Evolutionary conservation across 371 early-diverging fungal genomes (phyloP).

Genomic region (Mucor plumbeus): DNA sequence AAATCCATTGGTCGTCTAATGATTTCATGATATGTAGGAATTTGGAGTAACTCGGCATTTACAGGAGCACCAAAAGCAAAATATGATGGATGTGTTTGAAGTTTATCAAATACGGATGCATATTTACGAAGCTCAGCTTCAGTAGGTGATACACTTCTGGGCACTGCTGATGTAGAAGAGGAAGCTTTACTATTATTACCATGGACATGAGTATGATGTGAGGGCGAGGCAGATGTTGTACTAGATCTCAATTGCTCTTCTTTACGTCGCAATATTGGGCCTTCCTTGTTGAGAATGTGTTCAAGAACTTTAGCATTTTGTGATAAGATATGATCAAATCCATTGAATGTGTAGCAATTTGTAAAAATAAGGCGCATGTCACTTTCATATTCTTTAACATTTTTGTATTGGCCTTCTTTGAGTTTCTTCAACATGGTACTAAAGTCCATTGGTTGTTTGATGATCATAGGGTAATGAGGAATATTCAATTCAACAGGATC

Average conservation of each 20-base stretch:
- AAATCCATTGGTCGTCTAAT: conserved; percentile 69
- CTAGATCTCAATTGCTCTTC: conserved; percentile 31
- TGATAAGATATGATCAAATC: conserved; percentile 68
- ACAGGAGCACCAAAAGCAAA: conserved; percentile 48
- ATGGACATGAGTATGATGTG: background rate
- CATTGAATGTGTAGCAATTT: conserved; percentile 94
- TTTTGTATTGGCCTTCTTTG: conserved; percentile 56
- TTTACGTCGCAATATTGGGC: conserved; percentile 29
- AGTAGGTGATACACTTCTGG: conserved; percentile 9
- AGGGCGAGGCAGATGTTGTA: background rate
- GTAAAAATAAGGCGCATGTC: conserved; percentile 78
- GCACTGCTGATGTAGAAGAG: background rate
- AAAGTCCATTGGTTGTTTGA: conserved; percentile 91
- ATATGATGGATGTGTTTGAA: conserved; percentile 25
- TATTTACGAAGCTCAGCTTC: conserved; percentile 41
- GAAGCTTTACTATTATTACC: background rate
- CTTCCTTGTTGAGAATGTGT: conserved; percentile 56
- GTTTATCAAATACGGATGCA: conserved; percentile 37
- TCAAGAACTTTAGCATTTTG: conserved; percentile 64
- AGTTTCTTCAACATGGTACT: conserved; percentile 67
- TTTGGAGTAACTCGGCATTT: conserved; percentile 43
- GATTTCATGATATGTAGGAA: conserved; percentile 83
- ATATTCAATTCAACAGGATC: conserved; percentile 81
- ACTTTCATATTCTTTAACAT: conserved; percentile 65
- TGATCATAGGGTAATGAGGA: conserved; percentile 82